phyloP scores from a whole-genome alignment of 345 rosid species.

The Salix viminalis region DNA sequence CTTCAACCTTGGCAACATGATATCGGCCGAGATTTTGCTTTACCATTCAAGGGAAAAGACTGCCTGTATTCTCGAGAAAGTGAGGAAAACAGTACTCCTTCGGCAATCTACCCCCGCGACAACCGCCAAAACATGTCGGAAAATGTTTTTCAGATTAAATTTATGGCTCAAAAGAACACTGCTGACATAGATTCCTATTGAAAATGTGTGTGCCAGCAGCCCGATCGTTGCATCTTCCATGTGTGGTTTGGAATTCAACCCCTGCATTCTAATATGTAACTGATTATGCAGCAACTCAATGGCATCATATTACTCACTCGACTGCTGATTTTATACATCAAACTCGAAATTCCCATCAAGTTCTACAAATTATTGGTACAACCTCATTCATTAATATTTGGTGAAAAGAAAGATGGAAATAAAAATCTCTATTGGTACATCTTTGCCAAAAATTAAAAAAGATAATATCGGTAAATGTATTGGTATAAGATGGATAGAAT shows the following conservation, averaged over 20 bases:
- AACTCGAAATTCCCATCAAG: not conserved
- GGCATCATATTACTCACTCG: not conserved
- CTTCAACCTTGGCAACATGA: too few relatives aligned
- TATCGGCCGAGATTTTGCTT: too few relatives aligned
- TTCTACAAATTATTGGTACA: not conserved
- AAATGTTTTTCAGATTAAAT: too few relatives aligned
- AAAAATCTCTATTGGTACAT: not conserved
- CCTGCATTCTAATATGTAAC: not conserved
- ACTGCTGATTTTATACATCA: not conserved
- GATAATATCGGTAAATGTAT: not conserved
- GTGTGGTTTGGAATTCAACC: not conserved
- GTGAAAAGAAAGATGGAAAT: not conserved
- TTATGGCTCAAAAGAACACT: not conserved
- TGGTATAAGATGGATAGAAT: not conserved
- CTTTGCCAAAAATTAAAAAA: not conserved
- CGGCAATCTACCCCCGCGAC: too few relatives aligned
- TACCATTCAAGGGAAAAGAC: too few relatives aligned
- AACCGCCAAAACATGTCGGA: not conserved
- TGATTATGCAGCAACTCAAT: not conserved
- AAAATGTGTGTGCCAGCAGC: too few relatives aligned
- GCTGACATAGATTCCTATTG: not conserved
- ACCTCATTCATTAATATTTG: not conserved
- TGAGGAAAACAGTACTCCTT: too few relatives aligned
- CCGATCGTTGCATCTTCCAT: too few relatives aligned
- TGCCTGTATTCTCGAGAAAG: too few relatives aligned